Base-by-base conservation (phyloP, 164 flowering plant genomes). In the Sextonia rubra region DNA sequence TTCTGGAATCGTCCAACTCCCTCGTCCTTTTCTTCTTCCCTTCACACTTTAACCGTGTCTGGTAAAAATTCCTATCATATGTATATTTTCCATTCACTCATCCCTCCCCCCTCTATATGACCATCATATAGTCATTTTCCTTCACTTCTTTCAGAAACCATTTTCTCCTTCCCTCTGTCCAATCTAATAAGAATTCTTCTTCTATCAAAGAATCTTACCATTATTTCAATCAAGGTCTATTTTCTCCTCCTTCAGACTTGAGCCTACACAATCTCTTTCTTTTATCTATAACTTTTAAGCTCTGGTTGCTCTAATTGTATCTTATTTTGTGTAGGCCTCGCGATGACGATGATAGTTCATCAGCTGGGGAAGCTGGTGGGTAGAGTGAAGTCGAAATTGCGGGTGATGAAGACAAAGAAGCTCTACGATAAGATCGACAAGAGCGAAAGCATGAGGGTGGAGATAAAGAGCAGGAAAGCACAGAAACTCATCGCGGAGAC, bases 361-460 rank as follows among this genome's bases (percentile, higher is more conserved):
- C 69, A 64, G 4, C 60, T 91, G 73, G 89, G 78, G 60, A 85
- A 85, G 74, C 62, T 88, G 81, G 49, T 87, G 82, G 73, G 62
- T 77, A 76, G 25, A 61, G 72, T 90, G 78, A 91, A 90, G 76
- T 80, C 91, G 0, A 91, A 85, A 69, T 73, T 88, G 56, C 82
- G 75, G 81, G 79, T 75, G 1, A 49, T 87, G 76, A 88, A 79
- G 77, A 67, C 61, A 82, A 87, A 86, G 87, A 85, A 83, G 48
- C 68, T 80, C 12, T 92, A 90, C 55, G 79, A 82, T 48, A 89
- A 88, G 89, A 86, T 92, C 23, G 96, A 87, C 55, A 91, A 92
- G 85, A 91, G 90, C 66, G 91, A 92, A 7, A 92, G 97, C 88
- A 89, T 88, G 94, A 92, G 91, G 72, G 78, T 91, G 14, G 97